Evolutionary conservation across 2,329 filamentous ascomycete genomes (phyloP), one percentile per base, ranked within the genome.

Genomic region (Fusarium clavum): DNA sequence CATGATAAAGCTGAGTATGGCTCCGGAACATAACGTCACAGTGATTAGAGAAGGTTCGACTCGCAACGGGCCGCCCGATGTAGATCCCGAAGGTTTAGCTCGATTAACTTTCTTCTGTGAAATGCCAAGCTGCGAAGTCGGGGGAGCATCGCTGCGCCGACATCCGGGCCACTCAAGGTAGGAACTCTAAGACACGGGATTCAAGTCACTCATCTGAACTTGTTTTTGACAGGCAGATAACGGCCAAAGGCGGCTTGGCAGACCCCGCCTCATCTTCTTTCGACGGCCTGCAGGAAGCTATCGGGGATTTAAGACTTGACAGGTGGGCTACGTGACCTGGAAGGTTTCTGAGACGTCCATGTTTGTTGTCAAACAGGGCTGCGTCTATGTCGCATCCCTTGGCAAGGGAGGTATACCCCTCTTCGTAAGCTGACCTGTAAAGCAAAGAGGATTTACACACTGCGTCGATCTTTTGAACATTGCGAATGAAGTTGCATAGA

Each of bases 1-100:
- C 27, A 1, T 13, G 27, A 9, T n/a, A 5, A 5, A 14, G 40
- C 7, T 13, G 25, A 11, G 34, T 18, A 25, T 25, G 12, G 18
- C 7, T 25, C 6, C 24, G n/a, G 8, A 20, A n/a, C 5, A 2
- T 13, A 24, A 48, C 38, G 29, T 60, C 44, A 32, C 29, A 5
- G 6, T 20, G 30, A 30, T 11, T 1, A 27, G 10, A 22, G 14
- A 47, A 32, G 24, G 27, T 48, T 14, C 22, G 29, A 20, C 34
- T 14, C 61, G 61, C 54, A 22, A 61, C 66, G 66, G 66, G 41
- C 66, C 66, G 66, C 18, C 7, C 13, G 3, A 29, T 67, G 51
- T 61, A 66, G 24, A 53, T 52, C 51, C 22, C 25, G 52, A 43
- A 14, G 8, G 20, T 14, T 18, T 22, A 46, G 9, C 16, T 29